phyloP scores from a whole-genome alignment of 352 stramenopile genomes.

The Phytophthora hybrid region DNA sequence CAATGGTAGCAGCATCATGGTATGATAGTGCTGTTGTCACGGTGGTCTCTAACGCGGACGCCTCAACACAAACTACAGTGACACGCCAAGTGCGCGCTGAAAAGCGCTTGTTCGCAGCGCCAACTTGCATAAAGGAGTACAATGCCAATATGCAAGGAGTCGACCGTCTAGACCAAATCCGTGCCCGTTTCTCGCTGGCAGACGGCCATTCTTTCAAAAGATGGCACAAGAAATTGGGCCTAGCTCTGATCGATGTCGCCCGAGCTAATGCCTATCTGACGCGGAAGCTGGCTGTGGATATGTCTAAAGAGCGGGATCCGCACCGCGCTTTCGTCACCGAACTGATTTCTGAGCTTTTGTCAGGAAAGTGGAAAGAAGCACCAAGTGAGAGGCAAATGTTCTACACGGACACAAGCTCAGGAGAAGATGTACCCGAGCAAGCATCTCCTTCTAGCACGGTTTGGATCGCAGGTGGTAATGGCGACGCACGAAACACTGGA shows the following conservation, averaged over 20 bases:
- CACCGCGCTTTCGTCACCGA: conserved; percentile 17
- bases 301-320: background rate
- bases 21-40: no score
- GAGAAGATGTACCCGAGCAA: background rate
- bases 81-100: no score
- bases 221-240: conserved; percentile 38
- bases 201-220: conserved; percentile 44
- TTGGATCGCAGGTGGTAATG: background rate
- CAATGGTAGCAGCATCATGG: no score
- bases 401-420: background rate
- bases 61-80: no score
- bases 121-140: no score
- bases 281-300: background rate
- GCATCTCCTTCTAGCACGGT: no score
- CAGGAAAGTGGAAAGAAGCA: conserved; percentile 9
- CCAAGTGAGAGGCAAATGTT: conserved; percentile 13
- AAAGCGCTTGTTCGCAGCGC: no score
- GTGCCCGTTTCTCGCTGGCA: conserved; percentile 30
- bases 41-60: no score
- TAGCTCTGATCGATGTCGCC: conserved; percentile 37
- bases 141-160: no score
- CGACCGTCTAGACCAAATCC: no score
- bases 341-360: conserved; percentile 1
- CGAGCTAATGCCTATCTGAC: conserved; percentile 34
- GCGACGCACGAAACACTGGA: no score